Evolutionary conservation across 2,329 filamentous ascomycete genomes (phyloP), one percentile per base, ranked within the genome.

Genomic region (Aspergillus sp.): DNA sequence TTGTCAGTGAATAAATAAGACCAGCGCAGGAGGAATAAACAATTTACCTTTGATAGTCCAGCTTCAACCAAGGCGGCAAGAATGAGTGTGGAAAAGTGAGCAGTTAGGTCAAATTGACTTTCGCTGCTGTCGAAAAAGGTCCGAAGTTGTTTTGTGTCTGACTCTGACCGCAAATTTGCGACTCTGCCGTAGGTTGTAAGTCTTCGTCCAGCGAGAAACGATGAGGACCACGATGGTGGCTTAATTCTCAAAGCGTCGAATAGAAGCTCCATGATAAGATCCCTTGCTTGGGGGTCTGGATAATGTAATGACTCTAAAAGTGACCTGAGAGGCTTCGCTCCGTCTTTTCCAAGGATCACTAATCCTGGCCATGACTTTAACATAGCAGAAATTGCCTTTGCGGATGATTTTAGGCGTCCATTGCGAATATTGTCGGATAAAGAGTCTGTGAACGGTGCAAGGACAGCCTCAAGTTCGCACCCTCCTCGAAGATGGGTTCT

Each of bases 141-240:
- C 17, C 75, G 70, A 37, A 84, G 82, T 39, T 82, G 75, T 57
- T 80, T 80, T 7, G 79, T 71, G 20, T 83, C 79, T 45, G 80
- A 74, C 27, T 86, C 81, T 1, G 87, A 82, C 64, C 90, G 91
- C 51, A 98, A 78, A 60, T 91, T 95, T 7, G 91, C 87, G 39
- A 98, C 93, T 66, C 96, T 85, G n/a, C 93, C 93, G 72, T 99
- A 99, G 0, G 95, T 99, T 0, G 96, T 99, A 47, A 99, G 80
- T 59, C 96, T 84, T 63, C 95, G 86, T 7, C 95, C 96, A 37
- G 96, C 95, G 47, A 99, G 83, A 72, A 96, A 99, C 0, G 93
- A 96, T 0, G 91, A 93, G 7, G 95, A 96, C 95, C 95, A 99
- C 8, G 92, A 88, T 44, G 95, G 87, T 58, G 93, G 89, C 66